Evolutionary conservation across 1,139 yeast species (phyloP), one percentile per base, ranked within the genome.

Genomic region (Protomyces pachydermus): DNA sequence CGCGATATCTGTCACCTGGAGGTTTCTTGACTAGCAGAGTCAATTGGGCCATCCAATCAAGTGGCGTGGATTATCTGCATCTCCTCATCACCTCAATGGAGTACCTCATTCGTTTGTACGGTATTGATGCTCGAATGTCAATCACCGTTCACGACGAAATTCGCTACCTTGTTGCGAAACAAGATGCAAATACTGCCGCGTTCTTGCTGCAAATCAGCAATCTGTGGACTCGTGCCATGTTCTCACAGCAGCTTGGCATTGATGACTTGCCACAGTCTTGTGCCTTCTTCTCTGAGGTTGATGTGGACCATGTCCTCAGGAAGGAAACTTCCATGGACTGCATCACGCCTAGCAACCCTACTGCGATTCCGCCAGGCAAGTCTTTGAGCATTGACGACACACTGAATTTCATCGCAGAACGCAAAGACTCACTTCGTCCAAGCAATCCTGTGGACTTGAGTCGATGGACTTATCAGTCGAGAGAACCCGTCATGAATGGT

Each of bases 21-120:
- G 78, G 82, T 1, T 93, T 87, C 74, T 76, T 93, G 71, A 95
- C 98, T 0, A 90, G 97, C 1, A 77, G 99, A 71, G 87, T 91
- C 68, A 95, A 95, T 72, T 95, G 99, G 99, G 89, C 97, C 0
- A 95, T 95, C 72, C 99, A 95, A 74, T 90, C 97, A 51, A 90
- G 97, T 0, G 99, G 98, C 51, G 99, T 95, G 18, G 98, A 95
- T 74, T 95, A 95, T 73, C 79, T 95, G 62, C 98, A 95, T 74
- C 75, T 95, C 52, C 75, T 95, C 65, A 81, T 93, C 65, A 83
- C 91, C 3, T 85, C 97, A 0, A 93, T 95, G 98, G 89, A 90
- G 67, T 89, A 90, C 72, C 78, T 95, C 69, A 80, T 83, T 57
- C 80, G 82, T 48, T 81, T 80, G 67, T 93, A 84, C 74, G 74